Evolutionary conservation across 2,329 filamentous ascomycete genomes (phyloP), one percentile per base, ranked within the genome.

Genomic region (Phaeosphaeriaceae sp.): DNA sequence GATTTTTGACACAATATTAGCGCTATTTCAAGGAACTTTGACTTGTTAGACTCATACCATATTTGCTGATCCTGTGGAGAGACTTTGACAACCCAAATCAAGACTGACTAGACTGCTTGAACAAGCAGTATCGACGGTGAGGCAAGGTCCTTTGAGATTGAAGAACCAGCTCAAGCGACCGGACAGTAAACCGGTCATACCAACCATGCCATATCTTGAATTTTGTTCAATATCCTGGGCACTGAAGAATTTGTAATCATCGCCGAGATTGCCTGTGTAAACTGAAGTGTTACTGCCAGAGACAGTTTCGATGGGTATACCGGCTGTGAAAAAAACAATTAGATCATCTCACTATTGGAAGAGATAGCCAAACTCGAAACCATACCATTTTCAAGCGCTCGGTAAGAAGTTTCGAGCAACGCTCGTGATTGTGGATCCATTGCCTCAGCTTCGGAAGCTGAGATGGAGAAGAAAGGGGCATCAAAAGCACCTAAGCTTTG

Each of bases 41-140:
- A n/a, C n/a, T n/a, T n/a, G n/a, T n/a, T n/a, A n/a, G n/a, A 18
- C 15, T 42, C 18, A 23, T 37, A 51, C 49, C 34, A 45, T 52
- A 8, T 18, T 16, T n/a, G 17, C 16, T 3, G 41, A 16, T 4
- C 44, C 41, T 13, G 8, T 21, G 12, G 42, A 9, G n/a, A 56
- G 33, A 8, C 28, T 28, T 20, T 46, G 45, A 36, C 48, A 52
- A 6, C 54, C 60, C 3, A 54, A 42, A 44, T 64, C 50, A 2
- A 64, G 13, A 0, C 50, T 48, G 2, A 56, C 42, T 36, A 62
- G 16, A 7, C 48, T 52, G 17, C 35, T 41, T 9, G 61, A 63
- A 42, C 63, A 66, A 2, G 60, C 61, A 12, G 63, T 63, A 42
- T 66, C 54, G 1, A 66, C 26, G 0, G 51, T 51, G 8, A 64